phyloP scores from a whole-genome alignment of 129 eudicot species.

The Dittrichia graveolens region DNA sequence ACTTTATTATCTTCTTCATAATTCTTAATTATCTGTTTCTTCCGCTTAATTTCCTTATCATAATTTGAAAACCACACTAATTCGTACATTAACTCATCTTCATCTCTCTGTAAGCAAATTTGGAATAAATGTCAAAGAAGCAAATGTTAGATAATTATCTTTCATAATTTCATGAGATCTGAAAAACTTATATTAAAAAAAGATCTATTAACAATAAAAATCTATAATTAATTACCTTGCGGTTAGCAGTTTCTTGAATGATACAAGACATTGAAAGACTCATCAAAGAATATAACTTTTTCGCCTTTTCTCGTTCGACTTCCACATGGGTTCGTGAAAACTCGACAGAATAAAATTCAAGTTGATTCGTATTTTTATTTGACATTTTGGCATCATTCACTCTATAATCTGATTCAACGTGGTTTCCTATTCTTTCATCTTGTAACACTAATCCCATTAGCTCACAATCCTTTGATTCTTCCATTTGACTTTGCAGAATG shows the following conservation, averaged over 20 bases:
- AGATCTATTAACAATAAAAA: neutral
- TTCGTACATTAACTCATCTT: neutral
- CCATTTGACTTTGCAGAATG: constrained; percentile 11
- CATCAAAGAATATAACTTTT: neutral
- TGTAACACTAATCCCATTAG: neutral
- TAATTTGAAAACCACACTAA: neutral
- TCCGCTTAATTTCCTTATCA: neutral
- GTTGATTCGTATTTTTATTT: neutral
- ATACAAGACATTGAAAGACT: constrained; percentile 14
- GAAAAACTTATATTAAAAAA: neutral
- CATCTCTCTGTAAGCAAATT: constrained; percentile 16
- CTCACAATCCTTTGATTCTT: constrained; percentile 3
- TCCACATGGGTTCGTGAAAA: no score
- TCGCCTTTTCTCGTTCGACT: no score
- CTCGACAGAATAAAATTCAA: no score
- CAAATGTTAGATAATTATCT: neutral
- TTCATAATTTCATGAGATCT: neutral
- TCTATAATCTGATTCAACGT: neutral
- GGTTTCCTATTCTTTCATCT: neutral
- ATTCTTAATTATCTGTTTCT: neutral
- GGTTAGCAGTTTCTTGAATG: constrained; percentile 20
- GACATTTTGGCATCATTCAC: neutral
- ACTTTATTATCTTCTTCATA: neutral
- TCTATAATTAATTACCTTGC: constrained; percentile 21
- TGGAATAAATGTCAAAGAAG: neutral